These are phyloP conservation scores for Coemansia sp. DNA, from an alignment of 192 early-diverging fungal genomes.

Conservation along the genomic window DNA sequence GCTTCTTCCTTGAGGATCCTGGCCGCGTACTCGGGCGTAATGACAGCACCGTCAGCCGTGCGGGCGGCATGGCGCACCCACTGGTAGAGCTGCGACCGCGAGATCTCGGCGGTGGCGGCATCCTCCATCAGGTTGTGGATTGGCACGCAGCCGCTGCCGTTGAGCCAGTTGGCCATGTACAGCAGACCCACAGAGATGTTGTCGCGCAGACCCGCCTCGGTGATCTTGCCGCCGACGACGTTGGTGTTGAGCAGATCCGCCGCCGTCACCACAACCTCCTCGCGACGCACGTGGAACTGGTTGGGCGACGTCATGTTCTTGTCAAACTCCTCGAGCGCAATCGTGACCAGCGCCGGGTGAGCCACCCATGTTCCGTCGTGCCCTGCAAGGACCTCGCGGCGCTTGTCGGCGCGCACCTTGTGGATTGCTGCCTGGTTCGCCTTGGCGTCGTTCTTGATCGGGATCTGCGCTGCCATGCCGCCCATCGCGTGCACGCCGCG, in stretches of 20 bases:
- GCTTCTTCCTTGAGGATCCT: constrained; percentile 89
- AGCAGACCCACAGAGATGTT: constrained; percentile 90
- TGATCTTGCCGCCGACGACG: constrained; percentile 71
- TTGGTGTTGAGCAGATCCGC: constrained; percentile 80
- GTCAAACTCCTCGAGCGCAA: constrained; percentile 89
- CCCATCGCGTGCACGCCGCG: constrained; percentile 99
- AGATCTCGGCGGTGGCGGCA: constrained; percentile 97
- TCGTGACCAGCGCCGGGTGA: constrained; percentile 91
- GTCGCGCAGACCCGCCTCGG: constrained; percentile 85
- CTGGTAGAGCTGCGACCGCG: constrained; percentile 95
- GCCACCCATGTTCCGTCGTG: constrained; percentile 98
- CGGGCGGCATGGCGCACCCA: constrained; percentile 87
- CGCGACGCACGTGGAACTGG: constrained; percentile 90
- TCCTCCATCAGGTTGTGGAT: constrained; percentile 99
- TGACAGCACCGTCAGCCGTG: constrained; percentile 75
- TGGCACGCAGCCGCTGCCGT: constrained; percentile 92
- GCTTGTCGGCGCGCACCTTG: constrained; percentile 94
- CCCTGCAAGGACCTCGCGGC: constrained; percentile 92
- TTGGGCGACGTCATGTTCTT: constrained; percentile 95
- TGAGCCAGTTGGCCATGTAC: constrained; percentile 97
- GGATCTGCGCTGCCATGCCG: constrained; percentile 98
- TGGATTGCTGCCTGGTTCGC: constrained; percentile 90
- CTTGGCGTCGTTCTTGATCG: constrained; percentile 88
- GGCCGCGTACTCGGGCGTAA: constrained; percentile 76
- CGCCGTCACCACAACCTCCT: constrained; percentile 83